A percentile compares a stretch with the other conserved stretches of the same genome.
Conservation (phyloP, 345 rosid species). For the Eucalyptus microcorys region DNA sequence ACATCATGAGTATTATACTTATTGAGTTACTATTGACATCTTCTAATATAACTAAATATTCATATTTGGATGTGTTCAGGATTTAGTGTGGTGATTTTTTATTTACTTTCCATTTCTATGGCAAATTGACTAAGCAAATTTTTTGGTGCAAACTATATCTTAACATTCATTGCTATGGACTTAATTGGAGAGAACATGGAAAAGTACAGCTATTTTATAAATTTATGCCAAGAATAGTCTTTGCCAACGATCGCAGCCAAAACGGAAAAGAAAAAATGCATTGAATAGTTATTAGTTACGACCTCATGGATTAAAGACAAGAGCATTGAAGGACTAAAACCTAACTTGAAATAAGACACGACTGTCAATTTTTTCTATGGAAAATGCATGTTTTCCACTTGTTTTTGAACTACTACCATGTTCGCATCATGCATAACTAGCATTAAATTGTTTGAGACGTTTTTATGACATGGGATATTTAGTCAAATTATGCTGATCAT, state of each 20-base stretch:
- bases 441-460: neutral
- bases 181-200: no score
- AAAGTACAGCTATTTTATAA: no score
- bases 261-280: no score
- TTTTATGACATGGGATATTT: neutral
- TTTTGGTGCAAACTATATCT: no score
- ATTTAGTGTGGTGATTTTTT: no score
- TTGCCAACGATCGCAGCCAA: neutral
- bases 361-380: neutral
- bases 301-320: neutral
- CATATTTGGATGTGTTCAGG: no score
- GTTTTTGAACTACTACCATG: neutral
- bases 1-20: no score
- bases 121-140: no score
- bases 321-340: neutral
- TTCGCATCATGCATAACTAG: neutral
- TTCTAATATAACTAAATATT: no score
- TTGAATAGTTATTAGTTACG: no score
- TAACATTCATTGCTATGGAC: no score
- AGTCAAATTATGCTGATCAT: neutral
- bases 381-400: neutral
- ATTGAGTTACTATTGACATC: accelerated
- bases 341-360: neutral
- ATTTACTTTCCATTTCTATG: no score
- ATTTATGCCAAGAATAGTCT: accelerated